Percentiles rank a stretch among this genome's conserved stretches.
Evolutionary conservation across 2,329 filamentous ascomycete genomes (phyloP).

Genomic region (Cercospora sojina): DNA sequence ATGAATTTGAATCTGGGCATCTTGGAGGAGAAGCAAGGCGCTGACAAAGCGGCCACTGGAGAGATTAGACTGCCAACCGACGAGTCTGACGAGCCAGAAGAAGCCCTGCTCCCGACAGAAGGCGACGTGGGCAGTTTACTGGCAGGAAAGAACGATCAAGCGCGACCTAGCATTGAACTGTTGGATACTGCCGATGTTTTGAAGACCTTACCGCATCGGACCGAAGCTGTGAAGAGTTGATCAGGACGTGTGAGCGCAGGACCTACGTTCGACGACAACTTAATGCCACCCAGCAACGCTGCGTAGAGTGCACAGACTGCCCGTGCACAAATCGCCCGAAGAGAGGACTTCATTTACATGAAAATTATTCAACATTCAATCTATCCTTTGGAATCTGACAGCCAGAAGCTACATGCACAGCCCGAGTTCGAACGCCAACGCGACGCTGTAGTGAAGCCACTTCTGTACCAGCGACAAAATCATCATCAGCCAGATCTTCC

Average conservation of each 20-base stretch:
- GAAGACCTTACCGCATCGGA: background rate
- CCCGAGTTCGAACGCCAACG: background rate
- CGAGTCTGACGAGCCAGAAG: background rate
- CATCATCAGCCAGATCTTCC: background rate
- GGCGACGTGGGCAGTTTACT: background rate
- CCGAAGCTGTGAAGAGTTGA: background rate
- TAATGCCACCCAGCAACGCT: background rate
- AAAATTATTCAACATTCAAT: background rate
- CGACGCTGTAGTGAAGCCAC: background rate
- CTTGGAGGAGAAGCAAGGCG: conserved; percentile 31
- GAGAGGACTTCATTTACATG: background rate
- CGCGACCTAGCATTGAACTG: background rate
- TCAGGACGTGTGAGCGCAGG: background rate
- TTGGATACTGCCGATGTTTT: background rate
- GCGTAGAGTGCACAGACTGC: background rate
- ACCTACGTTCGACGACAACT: background rate
- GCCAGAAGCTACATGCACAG: background rate
- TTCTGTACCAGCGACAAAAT: background rate
- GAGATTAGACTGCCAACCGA: background rate
- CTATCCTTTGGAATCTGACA: background rate
- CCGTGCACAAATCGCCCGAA: background rate
- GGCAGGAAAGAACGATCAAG: background rate
- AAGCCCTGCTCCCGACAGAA: background rate
- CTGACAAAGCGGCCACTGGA: background rate
- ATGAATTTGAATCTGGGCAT: conserved; percentile 40